phyloP scores from a whole-genome alignment of 1,284 basidiomycete genomes.

The Lignosus rhinocerotis region DNA sequence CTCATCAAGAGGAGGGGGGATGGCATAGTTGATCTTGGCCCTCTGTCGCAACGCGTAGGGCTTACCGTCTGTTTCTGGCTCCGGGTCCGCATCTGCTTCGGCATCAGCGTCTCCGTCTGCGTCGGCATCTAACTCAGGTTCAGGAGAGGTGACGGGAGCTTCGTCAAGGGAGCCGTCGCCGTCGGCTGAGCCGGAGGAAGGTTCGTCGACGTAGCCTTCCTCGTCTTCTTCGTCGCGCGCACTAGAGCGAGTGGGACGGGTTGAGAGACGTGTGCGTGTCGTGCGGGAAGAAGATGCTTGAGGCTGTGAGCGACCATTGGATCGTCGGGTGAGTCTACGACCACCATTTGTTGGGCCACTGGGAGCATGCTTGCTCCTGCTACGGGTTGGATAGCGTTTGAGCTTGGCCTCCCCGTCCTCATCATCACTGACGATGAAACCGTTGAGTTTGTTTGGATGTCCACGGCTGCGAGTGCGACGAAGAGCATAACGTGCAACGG shows the following conservation, averaged over 20 bases:
- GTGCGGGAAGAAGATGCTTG: slow-evolving; percentile 12
- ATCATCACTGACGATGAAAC: slow-evolving; percentile 51
- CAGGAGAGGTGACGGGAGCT: slow-evolving; percentile 49
- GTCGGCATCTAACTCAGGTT: slow-evolving; percentile 44
- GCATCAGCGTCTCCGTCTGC: slow-evolving; percentile 49
- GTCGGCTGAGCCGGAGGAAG: slow-evolving; percentile 52
- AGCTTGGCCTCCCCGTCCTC: slow-evolving; percentile 40
- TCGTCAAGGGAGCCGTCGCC: slow-evolving; percentile 62
- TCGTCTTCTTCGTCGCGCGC: slow-evolving; percentile 40
- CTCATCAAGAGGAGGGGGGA: slow-evolving; percentile 75
- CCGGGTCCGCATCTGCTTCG: slow-evolving; percentile 42
- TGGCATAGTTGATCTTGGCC: slow-evolving; percentile 71
- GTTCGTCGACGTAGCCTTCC: slow-evolving; percentile 50
- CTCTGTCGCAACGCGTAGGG: slow-evolving; percentile 68
- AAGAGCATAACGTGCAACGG: slow-evolving; percentile 19
- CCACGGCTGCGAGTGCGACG: slow-evolving; percentile 15
- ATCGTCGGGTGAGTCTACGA: slow-evolving; percentile 31
- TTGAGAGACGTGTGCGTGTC: slow-evolving; percentile 20
- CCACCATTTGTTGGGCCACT: slow-evolving; percentile 21
- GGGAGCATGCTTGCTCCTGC: slow-evolving; percentile 35
- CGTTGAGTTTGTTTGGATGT: slow-evolving; percentile 25
- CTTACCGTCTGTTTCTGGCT: slow-evolving; percentile 37
- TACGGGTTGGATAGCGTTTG: slow-evolving; percentile 39
- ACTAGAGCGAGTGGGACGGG: slow-evolving; percentile 28
- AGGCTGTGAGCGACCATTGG: slow-evolving; percentile 25